phyloP scores from a whole-genome alignment of 2,329 filamentous ascomycete species.

The Tolypocladium ovalisporum region DNA sequence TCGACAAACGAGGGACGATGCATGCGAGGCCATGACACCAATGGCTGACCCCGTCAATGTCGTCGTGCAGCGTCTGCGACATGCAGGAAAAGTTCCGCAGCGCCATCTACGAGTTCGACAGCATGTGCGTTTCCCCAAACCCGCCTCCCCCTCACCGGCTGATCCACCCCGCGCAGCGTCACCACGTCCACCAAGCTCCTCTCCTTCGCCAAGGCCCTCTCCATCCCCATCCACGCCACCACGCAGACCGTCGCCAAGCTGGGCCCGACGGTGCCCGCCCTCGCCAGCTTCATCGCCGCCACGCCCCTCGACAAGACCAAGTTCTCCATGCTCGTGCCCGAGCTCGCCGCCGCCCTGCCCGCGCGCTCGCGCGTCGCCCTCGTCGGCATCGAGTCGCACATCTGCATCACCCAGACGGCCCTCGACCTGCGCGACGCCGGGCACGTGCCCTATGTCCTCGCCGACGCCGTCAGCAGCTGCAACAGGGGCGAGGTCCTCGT shows the following conservation, averaged over 20 bases:
- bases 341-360: constrained; percentile 35
- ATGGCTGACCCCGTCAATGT: neutral
- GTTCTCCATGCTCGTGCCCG: constrained; percentile 78
- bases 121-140: constrained; percentile 44
- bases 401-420: constrained; percentile 88
- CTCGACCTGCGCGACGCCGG: constrained; percentile 67
- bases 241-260: constrained; percentile 75
- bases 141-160: neutral
- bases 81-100: constrained; percentile 86
- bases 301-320: constrained; percentile 69
- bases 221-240: constrained; percentile 73
- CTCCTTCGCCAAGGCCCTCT: constrained; percentile 49
- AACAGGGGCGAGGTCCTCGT: constrained; percentile 73
- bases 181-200: constrained; percentile 59
- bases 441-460: constrained; percentile 75
- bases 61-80: constrained; percentile 70
- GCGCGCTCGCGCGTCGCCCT: constrained; percentile 54
- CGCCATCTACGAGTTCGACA: constrained; percentile 76
- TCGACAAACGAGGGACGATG: too few relatives aligned
- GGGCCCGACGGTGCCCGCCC: constrained; percentile 66
- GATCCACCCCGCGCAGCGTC: constrained; percentile 33
- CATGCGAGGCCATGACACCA: neutral
- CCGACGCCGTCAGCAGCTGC: constrained; percentile 82
- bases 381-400: constrained; percentile 86
- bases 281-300: constrained; percentile 45